Conservation (phyloP, 371 early-diverging fungal genomes). For the Catenaria anguillulae region DNA sequence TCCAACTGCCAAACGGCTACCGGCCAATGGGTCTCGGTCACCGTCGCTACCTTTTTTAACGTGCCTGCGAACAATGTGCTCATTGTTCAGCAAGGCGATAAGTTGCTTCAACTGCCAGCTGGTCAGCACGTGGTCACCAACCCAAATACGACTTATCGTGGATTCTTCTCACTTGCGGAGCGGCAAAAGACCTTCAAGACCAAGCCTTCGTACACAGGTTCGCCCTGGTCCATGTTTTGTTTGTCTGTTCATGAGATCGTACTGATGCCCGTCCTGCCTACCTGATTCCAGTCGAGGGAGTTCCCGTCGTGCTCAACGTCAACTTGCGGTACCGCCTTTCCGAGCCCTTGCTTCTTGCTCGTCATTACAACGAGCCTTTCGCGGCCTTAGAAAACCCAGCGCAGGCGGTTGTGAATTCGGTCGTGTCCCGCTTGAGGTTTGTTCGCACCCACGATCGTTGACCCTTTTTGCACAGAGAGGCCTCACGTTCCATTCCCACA, state of each 20-base stretch:
- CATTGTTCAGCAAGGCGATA: constrained; percentile 20
- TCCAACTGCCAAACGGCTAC: not conserved
- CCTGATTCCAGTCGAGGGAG: constrained; percentile 18
- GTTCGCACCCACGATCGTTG: too few relatives aligned
- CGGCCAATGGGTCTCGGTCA: constrained; percentile 5
- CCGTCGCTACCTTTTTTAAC: constrained; percentile 14
- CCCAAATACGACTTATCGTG: constrained; percentile 19
- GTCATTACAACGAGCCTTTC: constrained; percentile 21
- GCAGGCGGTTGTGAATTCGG: constrained; percentile 20
- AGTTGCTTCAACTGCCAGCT: constrained; percentile 16
- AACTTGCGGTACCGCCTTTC: constrained; percentile 19
- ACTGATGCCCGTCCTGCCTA: too few relatives aligned
- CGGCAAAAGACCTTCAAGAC: constrained; percentile 17
- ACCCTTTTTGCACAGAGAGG: too few relatives aligned
- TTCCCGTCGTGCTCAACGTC: constrained; percentile 20
- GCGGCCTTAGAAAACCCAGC: constrained; percentile 21
- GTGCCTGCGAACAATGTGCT: constrained; percentile 23
- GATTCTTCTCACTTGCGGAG: constrained; percentile 20
- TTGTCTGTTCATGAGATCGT: too few relatives aligned
- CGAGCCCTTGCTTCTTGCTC: constrained; percentile 18
- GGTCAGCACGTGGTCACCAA: constrained; percentile 23
- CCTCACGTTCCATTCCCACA: too few relatives aligned
- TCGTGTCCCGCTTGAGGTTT: constrained; percentile 17
- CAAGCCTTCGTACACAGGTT: constrained; percentile 13
- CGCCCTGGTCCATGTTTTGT: too few relatives aligned